Conservation (phyloP, 768 basidiomycete species). For the Kwoniella dejecticola region DNA sequence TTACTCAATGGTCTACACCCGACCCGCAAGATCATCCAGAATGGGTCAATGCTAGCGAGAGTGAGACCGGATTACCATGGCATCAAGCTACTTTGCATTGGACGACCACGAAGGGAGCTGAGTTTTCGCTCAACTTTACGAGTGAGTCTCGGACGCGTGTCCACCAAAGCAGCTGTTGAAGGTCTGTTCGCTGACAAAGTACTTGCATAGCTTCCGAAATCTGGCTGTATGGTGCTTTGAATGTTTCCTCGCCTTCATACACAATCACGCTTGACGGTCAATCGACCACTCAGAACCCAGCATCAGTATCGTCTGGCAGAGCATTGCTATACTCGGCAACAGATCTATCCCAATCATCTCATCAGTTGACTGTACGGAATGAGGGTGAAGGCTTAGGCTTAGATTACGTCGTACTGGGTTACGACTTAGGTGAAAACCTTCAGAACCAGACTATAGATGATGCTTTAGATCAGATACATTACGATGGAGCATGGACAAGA, state of each 20-base stretch:
- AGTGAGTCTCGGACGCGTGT: conserved; percentile 23
- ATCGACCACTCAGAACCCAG: neutral
- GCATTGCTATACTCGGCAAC: conserved; percentile 31
- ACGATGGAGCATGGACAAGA: conserved; percentile 45
- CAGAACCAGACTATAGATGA: conserved; percentile 52
- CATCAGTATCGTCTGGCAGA: conserved; percentile 6
- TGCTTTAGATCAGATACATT: conserved; percentile 31
- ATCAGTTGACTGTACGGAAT: conserved; percentile 41
- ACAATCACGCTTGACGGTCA: conserved; percentile 41
- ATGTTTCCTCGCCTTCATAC: conserved; percentile 29
- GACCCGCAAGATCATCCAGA: conserved; percentile 51
- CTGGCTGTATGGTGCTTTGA: conserved; percentile 46
- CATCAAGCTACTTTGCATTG: conserved; percentile 54
- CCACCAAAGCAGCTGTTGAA: no score
- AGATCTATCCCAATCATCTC: conserved; percentile 29
- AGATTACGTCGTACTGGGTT: conserved; percentile 41
- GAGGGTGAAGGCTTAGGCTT: conserved; percentile 38
- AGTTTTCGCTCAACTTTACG: conserved; percentile 52
- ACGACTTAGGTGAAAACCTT: conserved; percentile 40
- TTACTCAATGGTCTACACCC: conserved; percentile 51
- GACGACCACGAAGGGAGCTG: conserved; percentile 39
- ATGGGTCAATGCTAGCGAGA: conserved; percentile 40
- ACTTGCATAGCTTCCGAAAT: conserved; percentile 36
- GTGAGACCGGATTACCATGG: conserved; percentile 47
- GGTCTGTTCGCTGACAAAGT: neutral